Percentiles rank a stretch among this genome's conserved stretches.
These are phyloP conservation scores for Thalassiosira allenii DNA, from an alignment of 352 stramenopile genomes.

Conservation along the genomic window DNA sequence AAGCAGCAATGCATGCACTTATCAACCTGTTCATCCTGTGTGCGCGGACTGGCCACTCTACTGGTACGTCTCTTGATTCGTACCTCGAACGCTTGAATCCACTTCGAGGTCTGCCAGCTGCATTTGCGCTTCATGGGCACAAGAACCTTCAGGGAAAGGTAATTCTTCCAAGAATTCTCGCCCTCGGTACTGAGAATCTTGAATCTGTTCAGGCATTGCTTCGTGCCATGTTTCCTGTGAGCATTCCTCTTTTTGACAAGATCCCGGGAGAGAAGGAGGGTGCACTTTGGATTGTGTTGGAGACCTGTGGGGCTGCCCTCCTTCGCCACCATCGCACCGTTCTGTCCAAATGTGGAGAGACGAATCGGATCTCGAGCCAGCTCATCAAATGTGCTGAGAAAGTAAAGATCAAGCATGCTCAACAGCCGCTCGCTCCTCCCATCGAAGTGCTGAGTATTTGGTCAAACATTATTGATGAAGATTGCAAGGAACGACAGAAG, in stretches of 20 bases:
- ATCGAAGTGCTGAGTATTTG: too few relatives aligned
- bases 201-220: not conserved
- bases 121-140: not conserved
- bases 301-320: not conserved
- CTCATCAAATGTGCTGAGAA: not conserved
- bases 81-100: slow-evolving; percentile 4
- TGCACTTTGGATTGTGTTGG: not conserved
- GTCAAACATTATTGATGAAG: too few relatives aligned
- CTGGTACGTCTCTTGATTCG: not conserved
- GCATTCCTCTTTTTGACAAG: not conserved
- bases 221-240: not conserved
- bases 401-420: too few relatives aligned
- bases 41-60: slow-evolving; percentile 1
- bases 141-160: slow-evolving; percentile 1
- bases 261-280: not conserved
- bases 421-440: too few relatives aligned
- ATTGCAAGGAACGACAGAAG: too few relatives aligned
- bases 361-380: not conserved
- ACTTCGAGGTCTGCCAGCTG: not conserved
- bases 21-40: not conserved
- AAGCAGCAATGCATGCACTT: not conserved
- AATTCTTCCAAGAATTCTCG: not conserved
- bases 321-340: not conserved
- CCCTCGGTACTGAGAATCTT: not conserved
- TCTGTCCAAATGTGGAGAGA: not conserved